Base-by-base conservation (phyloP, 176 grass and related monocot genomes). In the Oryza coarctata region DNA sequence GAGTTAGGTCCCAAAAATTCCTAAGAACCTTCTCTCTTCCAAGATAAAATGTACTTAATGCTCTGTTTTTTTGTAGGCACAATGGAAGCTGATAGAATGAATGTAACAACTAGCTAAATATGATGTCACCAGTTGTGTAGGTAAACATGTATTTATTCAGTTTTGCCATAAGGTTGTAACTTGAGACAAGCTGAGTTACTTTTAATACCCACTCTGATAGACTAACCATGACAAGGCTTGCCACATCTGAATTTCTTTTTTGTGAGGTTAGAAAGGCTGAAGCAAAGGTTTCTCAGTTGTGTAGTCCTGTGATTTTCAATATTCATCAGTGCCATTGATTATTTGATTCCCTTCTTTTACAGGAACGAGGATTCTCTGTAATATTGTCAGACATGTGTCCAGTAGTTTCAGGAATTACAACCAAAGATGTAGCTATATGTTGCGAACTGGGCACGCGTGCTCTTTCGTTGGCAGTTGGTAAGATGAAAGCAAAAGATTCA, bases 371-470 rank as follows among this genome's bases (percentile, higher is more conserved):
- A 3, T 98, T 98, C 80, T 98, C 95, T 7, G 92, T 93, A 31
- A 86, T 98, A 63, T 50, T 98, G 61, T 95, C 93, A 8, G 95
- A 98, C 70, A 98, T 98, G 95, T 98, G 92, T 23, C 92, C 92
- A 11, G n/a, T 74, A 18, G 89, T 98, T 65, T 98, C 95, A 32
- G 95, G 95, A 22, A 98, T 98, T 76, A 89, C 88, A 60, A 91
- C 89, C 63, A 98, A 87, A 89, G 95, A 98, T 70, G 84, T 78
- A 7, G 95, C 95, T 84, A 82, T 90, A 87, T 98, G 92, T 26
- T 98, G 92, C 49, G 84, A 93, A 66, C 66, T 98, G 67, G 87
- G 90, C 14, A 84, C 86, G 79, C 87, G 87, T 49, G 87, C 90
- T 32, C 84, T 95, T 47, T 98, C 87, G 18, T 85, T 98, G 86